Evolutionary conservation across 2,329 filamentous ascomycete species (phyloP), one percentile per base, ranked within the genome.

Genomic region (Beauveria scarabaeidicola): DNA sequence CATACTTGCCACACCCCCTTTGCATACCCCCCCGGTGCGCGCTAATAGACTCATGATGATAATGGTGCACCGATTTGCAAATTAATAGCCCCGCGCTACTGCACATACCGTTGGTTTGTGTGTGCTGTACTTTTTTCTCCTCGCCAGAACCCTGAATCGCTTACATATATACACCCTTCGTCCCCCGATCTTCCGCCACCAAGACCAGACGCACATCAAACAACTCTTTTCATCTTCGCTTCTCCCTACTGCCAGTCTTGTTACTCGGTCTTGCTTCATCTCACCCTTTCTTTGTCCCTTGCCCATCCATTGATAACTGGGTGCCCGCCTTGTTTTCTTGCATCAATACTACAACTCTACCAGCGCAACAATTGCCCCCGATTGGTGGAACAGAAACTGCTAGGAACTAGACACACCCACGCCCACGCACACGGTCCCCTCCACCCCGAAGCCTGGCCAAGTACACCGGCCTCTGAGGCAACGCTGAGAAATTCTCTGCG

Each of bases 181-280:
- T 52, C 48, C 57, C 57, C 57, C 48, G 41, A 52, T 59, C 57
- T 38, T 41, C 57, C 48, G 27, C 48, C 48, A 40, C 57, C 27
- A 27, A 27, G 27, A 38, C 56, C 38, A 41, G 54, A n/a, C 36
- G 43, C 44, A 52, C 57, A 25, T 23, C 41, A 6, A 47, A 48
- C 10, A 61, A 63, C 48, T 63, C 61, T 52, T 58, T 23, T 32
- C 62, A 61, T 51, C 61, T 62, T 63, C 59, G 46, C 61, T 63
- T 63, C 64, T 64, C 63, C 54, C 56, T 58, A 11, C 29, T 43
- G 55, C 59, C 56, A 61, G 51, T 61, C 56, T 54, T 41, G 46
- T 53, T 38, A 38, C 54, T 59, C 25, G 48, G 29, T 23, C 23
- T 57, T 41, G 19, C n/a, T 68, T 68, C 66, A 69, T 68, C 68